These are phyloP conservation scores for Ocimum tenuiflorum DNA, from an alignment of 257 asterid species.

Conservation along the genomic window DNA sequence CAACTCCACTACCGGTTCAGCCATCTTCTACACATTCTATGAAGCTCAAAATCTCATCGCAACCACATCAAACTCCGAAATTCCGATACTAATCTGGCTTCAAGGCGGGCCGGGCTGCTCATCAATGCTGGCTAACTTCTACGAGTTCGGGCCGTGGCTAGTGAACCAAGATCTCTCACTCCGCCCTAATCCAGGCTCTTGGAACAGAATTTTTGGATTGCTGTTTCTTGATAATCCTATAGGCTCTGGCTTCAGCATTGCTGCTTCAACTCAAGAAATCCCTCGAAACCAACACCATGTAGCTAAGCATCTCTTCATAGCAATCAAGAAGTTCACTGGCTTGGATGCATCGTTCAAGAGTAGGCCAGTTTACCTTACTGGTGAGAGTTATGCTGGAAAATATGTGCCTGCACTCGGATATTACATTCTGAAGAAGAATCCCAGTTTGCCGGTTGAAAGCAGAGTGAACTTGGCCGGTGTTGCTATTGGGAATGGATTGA, in stretches of 20 bases:
- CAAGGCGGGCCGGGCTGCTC: conserved; percentile 93
- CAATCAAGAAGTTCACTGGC: conserved; percentile 40
- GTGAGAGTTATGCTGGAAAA: conserved; percentile 83
- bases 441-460: conserved; percentile 15
- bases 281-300: conserved; percentile 60
- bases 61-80: conserved; percentile 28
- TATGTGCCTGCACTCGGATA: conserved; percentile 68
- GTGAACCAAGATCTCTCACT: conserved; percentile 33
- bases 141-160: conserved; percentile 72
- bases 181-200: conserved; percentile 45
- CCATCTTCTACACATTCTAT: conserved; percentile 70
- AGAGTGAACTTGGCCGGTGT: conserved; percentile 61
- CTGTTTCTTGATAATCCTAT: conserved; percentile 80
- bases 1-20: conserved; percentile 56
- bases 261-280: conserved; percentile 49
- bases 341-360: conserved; percentile 36
- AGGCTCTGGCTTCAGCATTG: conserved; percentile 67
- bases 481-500: conserved; percentile 75
- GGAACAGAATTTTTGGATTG: conserved; percentile 66
- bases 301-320: conserved; percentile 52
- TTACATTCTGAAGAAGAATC: conserved; percentile 38
- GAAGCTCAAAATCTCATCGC: conserved; percentile 43
- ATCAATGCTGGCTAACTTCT: conserved; percentile 68
- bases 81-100: conserved; percentile 71
- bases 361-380: conserved; percentile 59